Conservation (phyloP, 1,139 yeast species). For the Saccharomyces pastorianus region DNA sequence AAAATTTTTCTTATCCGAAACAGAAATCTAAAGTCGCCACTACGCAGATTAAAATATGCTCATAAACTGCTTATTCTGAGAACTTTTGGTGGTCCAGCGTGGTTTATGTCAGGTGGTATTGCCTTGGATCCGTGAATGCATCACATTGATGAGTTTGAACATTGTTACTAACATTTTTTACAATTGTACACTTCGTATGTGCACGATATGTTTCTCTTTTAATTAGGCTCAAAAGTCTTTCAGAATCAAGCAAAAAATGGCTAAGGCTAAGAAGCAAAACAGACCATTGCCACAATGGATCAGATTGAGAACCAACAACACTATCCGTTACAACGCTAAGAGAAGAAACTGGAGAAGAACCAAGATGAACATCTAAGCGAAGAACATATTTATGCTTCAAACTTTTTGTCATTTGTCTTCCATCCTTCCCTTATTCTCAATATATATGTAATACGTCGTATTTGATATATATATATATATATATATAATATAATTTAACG, state of each 20-base stretch:
- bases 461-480: neutral
- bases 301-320: slow-evolving; percentile 98
- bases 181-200: neutral
- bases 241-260: slow-evolving; percentile 97
- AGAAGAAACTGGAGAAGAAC: slow-evolving; percentile 99
- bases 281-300: slow-evolving; percentile 99
- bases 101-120: neutral
- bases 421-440: slow-evolving; percentile 6
- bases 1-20: no score
- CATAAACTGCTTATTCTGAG: neutral
- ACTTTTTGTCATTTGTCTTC: slow-evolving; percentile 1
- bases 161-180: neutral
- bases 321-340: slow-evolving; percentile 98
- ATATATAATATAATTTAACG: slow-evolving; percentile 4
- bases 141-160: neutral
- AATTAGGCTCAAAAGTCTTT: slow-evolving; percentile 89
- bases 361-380: slow-evolving; percentile 87
- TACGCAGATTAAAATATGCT: neutral
- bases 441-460: slow-evolving; percentile 3
- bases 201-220: neutral
- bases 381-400: neutral
- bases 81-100: neutral
- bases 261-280: slow-evolving; percentile 98
- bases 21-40: no score
- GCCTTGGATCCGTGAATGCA: neutral